Evolutionary conservation across 176 grass and related monocot genomes (phyloP), one percentile per base, ranked within the genome.

Genomic region (Carex myosuroides): DNA sequence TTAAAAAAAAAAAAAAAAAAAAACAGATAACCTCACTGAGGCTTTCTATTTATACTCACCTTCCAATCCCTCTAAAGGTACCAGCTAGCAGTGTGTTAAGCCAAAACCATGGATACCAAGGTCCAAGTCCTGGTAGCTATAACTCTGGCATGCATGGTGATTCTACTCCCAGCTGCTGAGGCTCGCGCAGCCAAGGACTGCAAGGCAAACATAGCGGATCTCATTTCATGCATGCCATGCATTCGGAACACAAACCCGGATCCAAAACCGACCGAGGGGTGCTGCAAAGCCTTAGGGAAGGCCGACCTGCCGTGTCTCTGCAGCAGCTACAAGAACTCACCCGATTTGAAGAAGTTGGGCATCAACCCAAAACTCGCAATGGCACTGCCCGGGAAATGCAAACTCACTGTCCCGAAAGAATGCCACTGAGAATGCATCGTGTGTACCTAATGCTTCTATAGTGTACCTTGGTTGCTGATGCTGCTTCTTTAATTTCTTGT

Each of bases 281-380:
- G 88, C 32, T 89, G 88, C 69, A 54, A 71, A 3, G 79, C 83
- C 29, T 85, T 89, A 33, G n/a, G 33, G 21, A 86, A 30, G 13
- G 69, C 83, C 46, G 68, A 89, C 61, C 59, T 89, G 13, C 65
- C 57, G 4, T 89, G 88, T 66, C 84, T 89, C n/a, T 89, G 88
- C 18, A 63, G 79, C 18, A 63, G 66, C 17, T 85, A 76, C 13
- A 86, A 59, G 84, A 50, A 86, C 84, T 76, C 37, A 11, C 42
- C 84, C 0, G 16, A 53, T 3, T 50, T 89, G 57, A 61, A 14
- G 9, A 65, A 82, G 79, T 41, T 86, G n/a, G 83, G 67, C 63
- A 79, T 86, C 64, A 77, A 86, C 7, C 56, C 29, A 5, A 12
- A 68, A 12, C 79, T 75, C 10, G 88, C 88, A 50, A 22, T 68